phyloP scores from a whole-genome alignment of 495 filamentous ascomycete species.

The Aspergillus saccharolyticus region DNA sequence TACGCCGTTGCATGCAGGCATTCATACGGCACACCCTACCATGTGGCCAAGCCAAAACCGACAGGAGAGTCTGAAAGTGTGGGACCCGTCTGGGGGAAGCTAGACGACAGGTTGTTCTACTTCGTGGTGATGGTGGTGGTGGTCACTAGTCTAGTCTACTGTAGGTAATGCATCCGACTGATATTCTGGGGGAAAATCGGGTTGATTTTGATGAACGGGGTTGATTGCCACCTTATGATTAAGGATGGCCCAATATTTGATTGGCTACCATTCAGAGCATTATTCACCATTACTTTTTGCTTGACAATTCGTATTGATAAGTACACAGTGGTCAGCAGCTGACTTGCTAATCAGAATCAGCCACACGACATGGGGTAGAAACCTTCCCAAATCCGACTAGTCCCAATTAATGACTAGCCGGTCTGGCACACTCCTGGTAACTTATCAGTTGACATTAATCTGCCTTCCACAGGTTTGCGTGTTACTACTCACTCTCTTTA shows the following conservation, averaged over 20 bases:
- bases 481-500: too few relatives aligned
- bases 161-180: not conserved
- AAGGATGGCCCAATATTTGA: not conserved
- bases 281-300: constrained; percentile 3
- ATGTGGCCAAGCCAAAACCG: constrained; percentile 1
- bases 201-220: not conserved
- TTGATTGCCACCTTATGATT: not conserved
- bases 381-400: not conserved
- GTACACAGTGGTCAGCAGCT: not conserved
- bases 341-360: not conserved
- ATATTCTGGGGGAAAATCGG: not conserved
- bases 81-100: not conserved
- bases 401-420: not conserved
- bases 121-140: too few relatives aligned
- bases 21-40: not conserved
- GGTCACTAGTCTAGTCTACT: too few relatives aligned
- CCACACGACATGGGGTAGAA: not conserved
- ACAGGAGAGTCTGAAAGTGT: not conserved
- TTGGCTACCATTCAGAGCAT: not conserved
- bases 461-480: too few relatives aligned
- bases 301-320: constrained; percentile 1
- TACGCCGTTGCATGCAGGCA: not conserved
- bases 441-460: not conserved
- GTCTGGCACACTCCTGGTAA: not conserved
- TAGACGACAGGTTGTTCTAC: too few relatives aligned